A percentile compares a stretch with the other conserved stretches of the same genome.
phyloP scores from a whole-genome alignment of 352 stramenopile species.

The Phytopythium oedochilum region DNA sequence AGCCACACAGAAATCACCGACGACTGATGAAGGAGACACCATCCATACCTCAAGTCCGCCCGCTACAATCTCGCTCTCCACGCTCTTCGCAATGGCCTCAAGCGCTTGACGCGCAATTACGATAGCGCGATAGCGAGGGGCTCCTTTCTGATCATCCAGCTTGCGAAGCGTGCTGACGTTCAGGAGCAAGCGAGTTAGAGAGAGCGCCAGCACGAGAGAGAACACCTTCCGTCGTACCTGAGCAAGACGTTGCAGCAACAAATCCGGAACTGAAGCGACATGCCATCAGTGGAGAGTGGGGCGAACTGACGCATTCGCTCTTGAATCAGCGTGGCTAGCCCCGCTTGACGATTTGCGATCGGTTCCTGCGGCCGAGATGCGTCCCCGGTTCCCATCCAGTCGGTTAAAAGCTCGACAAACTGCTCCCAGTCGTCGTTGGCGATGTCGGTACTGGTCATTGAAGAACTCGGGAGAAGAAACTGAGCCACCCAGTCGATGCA shows the following conservation, averaged over 20 bases:
- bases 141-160: conserved; percentile 12
- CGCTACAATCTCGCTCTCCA: conserved; percentile 15
- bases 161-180: background rate
- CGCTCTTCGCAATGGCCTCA: conserved; percentile 11
- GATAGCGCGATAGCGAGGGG: background rate
- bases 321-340: background rate
- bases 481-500: conserved; percentile 61
- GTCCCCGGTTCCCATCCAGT: background rate
- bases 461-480: background rate
- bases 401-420: background rate
- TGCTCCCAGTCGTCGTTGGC: background rate
- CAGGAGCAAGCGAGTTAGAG: background rate
- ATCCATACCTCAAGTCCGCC: conserved; percentile 32
- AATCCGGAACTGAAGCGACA: conserved; percentile 44
- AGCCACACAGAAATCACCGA: too few species aligned
- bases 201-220: background rate
- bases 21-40: too few species aligned
- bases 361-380: conserved; percentile 3
- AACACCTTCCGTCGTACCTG: conserved; percentile 24
- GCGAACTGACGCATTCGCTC: background rate
- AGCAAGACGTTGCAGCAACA: conserved; percentile 65
- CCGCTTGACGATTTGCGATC: background rate
- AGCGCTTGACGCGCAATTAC: background rate
- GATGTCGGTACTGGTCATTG: background rate
- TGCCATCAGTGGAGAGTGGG: background rate